Evolutionary conservation across 106 monocot genomes (phyloP).

Genomic region (Dioscorea zingiberensis): DNA sequence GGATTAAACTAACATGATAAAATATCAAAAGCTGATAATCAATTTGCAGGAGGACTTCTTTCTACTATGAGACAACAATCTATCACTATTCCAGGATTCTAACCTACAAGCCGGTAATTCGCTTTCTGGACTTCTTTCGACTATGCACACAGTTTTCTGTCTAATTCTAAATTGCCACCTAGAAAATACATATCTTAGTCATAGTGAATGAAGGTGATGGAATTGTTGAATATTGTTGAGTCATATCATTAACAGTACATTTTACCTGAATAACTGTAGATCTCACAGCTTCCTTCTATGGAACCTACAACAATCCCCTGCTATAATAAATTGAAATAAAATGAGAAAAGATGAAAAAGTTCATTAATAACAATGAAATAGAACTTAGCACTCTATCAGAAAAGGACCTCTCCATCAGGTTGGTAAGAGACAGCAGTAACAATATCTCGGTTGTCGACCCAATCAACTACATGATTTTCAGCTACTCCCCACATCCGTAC

Average conservation of each 20-base stretch:
- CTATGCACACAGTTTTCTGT: conserved; percentile 9
- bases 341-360: neutral
- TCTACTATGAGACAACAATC: too few species aligned
- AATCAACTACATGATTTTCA: conserved; percentile 49
- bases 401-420: conserved; percentile 61
- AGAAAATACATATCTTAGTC: neutral
- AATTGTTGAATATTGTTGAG: neutral
- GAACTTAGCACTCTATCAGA: neutral
- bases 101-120: conserved; percentile 93
- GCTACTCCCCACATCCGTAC: conserved; percentile 77
- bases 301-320: conserved; percentile 69
- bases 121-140: conserved; percentile 65
- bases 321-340: conserved; percentile 1
- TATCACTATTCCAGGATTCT: neutral
- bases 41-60: too few species aligned
- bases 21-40: too few species aligned
- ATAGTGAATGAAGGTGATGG: neutral
- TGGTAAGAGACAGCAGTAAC: conserved; percentile 64
- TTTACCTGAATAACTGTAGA: conserved; percentile 80
- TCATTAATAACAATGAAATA: neutral
- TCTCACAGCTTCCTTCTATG: conserved; percentile 63
- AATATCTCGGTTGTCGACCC: conserved; percentile 75
- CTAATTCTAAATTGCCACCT: neutral
- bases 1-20: too few species aligned
- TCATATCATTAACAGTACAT: neutral